phyloP scores from a whole-genome alignment of 163 green algal genomes.

The Scenedesmus sp. region DNA sequence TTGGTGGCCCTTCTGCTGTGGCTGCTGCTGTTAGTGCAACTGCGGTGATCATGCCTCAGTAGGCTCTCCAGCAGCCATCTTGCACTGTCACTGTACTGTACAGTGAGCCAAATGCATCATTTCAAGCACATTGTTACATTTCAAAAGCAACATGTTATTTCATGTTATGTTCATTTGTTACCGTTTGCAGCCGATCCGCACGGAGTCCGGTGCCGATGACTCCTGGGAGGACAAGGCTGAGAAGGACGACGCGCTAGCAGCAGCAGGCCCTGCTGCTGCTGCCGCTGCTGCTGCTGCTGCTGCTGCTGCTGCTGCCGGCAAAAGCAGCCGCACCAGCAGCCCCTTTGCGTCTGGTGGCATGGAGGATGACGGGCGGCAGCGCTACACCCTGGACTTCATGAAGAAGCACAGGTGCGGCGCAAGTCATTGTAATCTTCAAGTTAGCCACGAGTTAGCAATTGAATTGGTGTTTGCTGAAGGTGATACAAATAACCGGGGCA shows the following conservation, averaged over 20 bases:
- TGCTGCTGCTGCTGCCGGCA: slow-evolving; percentile 28
- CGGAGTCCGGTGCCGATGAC: slow-evolving; percentile 5
- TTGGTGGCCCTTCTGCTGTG: not conserved
- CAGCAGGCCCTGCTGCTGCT: slow-evolving; percentile 1
- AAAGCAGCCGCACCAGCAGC: not conserved
- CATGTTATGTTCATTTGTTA: not conserved
- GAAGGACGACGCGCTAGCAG: slow-evolving; percentile 39
- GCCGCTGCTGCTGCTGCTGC: not conserved
- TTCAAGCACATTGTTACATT: not conserved
- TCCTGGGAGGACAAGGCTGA: slow-evolving; percentile 36
- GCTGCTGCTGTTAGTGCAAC: not conserved
- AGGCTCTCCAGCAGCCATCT: too few species aligned
- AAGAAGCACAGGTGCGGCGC: slow-evolving; percentile 16
- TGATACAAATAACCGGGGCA: too few species aligned
- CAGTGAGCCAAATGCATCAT: too few species aligned
- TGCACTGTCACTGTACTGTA: too few species aligned
- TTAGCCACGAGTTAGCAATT: too few species aligned
- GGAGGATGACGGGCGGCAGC: slow-evolving; percentile 51
- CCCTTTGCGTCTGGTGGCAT: slow-evolving; percentile 1
- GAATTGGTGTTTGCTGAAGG: not conserved
- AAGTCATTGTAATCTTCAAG: too few species aligned
- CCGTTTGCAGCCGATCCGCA: not conserved
- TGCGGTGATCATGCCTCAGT: too few species aligned
- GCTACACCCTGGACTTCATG: slow-evolving; percentile 60
- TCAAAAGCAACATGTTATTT: not conserved